These are phyloP conservation scores for Cyanodermella asteris DNA, from an alignment of 2,329 filamentous ascomycete species.

Conservation along the genomic window DNA sequence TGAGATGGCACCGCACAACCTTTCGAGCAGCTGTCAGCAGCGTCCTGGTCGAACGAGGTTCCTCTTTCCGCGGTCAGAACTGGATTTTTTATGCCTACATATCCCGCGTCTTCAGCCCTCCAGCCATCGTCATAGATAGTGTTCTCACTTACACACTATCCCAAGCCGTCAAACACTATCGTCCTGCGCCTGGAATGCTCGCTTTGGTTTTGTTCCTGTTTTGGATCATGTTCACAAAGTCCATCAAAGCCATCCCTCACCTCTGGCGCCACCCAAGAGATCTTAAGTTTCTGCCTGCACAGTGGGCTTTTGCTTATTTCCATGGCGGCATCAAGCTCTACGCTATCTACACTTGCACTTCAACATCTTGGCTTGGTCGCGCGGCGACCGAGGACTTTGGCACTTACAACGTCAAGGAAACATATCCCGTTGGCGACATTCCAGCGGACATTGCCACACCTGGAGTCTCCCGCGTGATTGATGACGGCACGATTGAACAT, in stretches of 20 bases:
- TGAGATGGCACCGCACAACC: conserved; percentile 36
- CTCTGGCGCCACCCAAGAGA: conserved; percentile 30
- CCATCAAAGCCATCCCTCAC: conserved; percentile 33
- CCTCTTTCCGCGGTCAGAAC: too few relatives aligned
- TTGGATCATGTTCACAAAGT: conserved; percentile 35
- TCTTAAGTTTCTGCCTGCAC: conserved; percentile 25
- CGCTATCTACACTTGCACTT: conserved; percentile 27
- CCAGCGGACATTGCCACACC: too few relatives aligned
- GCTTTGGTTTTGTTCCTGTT: conserved; percentile 9
- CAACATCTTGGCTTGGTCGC: conserved; percentile 1
- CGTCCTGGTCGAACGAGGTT: too few relatives aligned
- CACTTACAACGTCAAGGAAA: too few relatives aligned
- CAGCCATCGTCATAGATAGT: conserved; percentile 2
- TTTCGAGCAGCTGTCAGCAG: too few relatives aligned
- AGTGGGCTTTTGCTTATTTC: conserved; percentile 33
- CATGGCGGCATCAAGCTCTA: conserved; percentile 37
- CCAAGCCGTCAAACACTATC: not conserved
- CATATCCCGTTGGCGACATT: too few relatives aligned
- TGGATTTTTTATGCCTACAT: too few relatives aligned
- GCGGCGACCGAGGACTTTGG: not conserved
- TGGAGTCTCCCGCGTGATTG: too few relatives aligned
- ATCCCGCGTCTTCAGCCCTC: conserved; percentile 1
- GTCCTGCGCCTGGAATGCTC: conserved; percentile 6
- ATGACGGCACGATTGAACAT: too few relatives aligned
- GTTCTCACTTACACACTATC: conserved; percentile 2